A percentile compares a stretch with the other conserved stretches of the same genome.
Evolutionary conservation across 1,139 yeast species (phyloP).

Genomic region (Spathaspora sp.): DNA sequence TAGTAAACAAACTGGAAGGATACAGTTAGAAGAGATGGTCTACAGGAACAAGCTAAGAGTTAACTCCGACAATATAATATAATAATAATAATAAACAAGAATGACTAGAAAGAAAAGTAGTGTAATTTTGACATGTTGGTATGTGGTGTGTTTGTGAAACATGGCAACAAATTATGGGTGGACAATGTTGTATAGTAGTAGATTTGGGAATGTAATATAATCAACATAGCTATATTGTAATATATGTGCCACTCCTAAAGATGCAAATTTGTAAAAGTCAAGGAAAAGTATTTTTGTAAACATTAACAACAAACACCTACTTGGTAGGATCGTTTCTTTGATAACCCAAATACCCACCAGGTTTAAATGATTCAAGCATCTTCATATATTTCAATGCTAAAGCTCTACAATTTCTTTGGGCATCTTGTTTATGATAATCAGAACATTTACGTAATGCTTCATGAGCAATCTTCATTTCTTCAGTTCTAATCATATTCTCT

Average conservation of each 20-base stretch:
- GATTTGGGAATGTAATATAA: background rate
- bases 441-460: constrained; percentile 76
- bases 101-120: background rate
- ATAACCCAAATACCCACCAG: constrained; percentile 75
- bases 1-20: background rate
- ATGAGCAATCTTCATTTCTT: constrained; percentile 67
- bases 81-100: background rate
- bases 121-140: background rate
- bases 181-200: background rate
- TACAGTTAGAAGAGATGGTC: background rate
- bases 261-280: background rate
- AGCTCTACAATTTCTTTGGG: constrained; percentile 63
- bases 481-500: constrained; percentile 77
- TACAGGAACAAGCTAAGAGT: background rate
- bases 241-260: background rate
- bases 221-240: background rate
- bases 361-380: constrained; percentile 66
- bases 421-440: constrained; percentile 74
- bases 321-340: constrained; percentile 84
- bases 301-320: constrained; percentile 26
- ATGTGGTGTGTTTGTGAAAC: background rate
- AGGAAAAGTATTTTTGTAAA: background rate
- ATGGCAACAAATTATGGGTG: background rate
- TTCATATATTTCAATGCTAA: constrained; percentile 75
- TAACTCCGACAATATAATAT: background rate